Evolutionary conservation across 352 stramenopile genomes (phyloP).

Genomic region (Pythium volutum): DNA sequence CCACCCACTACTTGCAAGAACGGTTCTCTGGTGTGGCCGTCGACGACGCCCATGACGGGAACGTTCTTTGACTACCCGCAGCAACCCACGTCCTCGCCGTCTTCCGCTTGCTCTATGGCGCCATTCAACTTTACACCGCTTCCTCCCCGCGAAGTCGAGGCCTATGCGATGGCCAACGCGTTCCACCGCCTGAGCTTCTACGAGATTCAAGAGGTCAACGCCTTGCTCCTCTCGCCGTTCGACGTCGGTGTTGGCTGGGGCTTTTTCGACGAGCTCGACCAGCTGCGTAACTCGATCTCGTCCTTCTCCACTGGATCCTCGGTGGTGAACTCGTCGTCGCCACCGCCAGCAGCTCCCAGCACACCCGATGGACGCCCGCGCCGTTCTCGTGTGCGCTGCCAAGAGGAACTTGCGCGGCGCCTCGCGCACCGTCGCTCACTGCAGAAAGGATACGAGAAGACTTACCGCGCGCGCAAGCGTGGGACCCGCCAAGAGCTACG

Average conservation of each 20-base stretch:
- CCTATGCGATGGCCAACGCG: not conserved
- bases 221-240: not conserved
- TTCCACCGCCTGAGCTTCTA: not conserved
- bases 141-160: not conserved
- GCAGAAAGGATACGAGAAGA: slow-evolving; percentile 22
- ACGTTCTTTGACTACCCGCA: not conserved
- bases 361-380: not conserved
- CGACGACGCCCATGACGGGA: not conserved
- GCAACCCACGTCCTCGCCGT: not conserved
- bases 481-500: slow-evolving; percentile 12
- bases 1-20: not conserved
- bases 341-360: not conserved
- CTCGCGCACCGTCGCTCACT: slow-evolving; percentile 14
- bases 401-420: slow-evolving; percentile 5
- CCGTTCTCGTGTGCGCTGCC: not conserved
- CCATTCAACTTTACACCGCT: not conserved
- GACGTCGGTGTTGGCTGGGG: not conserved
- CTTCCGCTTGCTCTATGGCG: not conserved
- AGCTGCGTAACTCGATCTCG: not conserved
- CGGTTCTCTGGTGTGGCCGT: not conserved
- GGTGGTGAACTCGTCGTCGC: not conserved
- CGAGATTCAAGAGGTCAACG: not conserved
- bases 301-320: not conserved
- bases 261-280: slow-evolving; percentile 5
- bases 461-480: slow-evolving; percentile 19